Base-by-base conservation (phyloP, 1,284 basidiomycete species). In the Agroathelia rolfsii region DNA sequence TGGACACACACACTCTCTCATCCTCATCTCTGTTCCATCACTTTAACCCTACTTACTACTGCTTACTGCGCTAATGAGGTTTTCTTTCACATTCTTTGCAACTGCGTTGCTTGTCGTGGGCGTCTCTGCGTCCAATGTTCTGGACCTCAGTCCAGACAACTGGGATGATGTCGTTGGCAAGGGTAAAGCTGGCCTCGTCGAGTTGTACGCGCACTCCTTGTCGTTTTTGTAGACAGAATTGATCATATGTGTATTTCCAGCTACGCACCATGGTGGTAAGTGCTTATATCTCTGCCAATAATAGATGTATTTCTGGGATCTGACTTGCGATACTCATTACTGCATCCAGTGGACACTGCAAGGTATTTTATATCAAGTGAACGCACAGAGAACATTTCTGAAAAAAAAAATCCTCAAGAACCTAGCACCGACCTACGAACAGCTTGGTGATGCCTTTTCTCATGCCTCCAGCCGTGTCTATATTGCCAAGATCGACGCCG, bases 401-500 rank as follows among this genome's bases (percentile, higher is more conserved):
- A n/a, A n/a, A n/a, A n/a, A n/a, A n/a, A 26, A 34, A 33, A 12
- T 28, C 5, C 9, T 30, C 43, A 55, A 85, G 83, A 81, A 71
- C 61, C 80, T 96, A 37, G 88, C 86, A 0, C 92, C 92, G 8
- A 58, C 63, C 3, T 96, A 87, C 46, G 93, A 94, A 54, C 69
- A 93, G 55, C 73, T 96, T 12, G 93, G 80, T 22, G 84, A 94
- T 49, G 82, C 84, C 8, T 96, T 80, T 51, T 61, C 71, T 4
- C 69, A 80, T 40, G 72, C 67, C 28, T 80, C 82, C 48, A 76
- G 87, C 55, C 86, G 84, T 52, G 84, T 96, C 15, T 47, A 88
- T 34, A 77, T 96, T 42, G 92, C 90, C 41, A 95, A 95, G 55
- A 81, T 94, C 5, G 90, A 96, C 47, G 92, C 89, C 1, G 92